phyloP scores from a whole-genome alignment of 2,329 filamentous ascomycete species.

The Colletotrichum tropicicola region DNA sequence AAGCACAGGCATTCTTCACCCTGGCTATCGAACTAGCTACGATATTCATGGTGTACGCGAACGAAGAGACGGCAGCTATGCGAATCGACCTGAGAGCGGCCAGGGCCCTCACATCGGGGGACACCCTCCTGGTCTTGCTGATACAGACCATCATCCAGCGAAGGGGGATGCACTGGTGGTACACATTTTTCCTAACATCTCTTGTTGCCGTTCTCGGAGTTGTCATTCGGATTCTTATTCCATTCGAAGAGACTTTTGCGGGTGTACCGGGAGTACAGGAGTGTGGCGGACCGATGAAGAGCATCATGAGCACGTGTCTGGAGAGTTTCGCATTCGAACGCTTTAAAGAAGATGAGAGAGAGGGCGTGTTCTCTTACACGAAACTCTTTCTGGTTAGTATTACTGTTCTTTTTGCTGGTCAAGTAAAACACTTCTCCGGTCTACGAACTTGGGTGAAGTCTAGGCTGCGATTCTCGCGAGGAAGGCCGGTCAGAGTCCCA shows the following conservation, averaged over 20 bases:
- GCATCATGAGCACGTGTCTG: too few relatives aligned
- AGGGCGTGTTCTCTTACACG: too few relatives aligned
- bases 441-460: neutral
- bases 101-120: conserved; percentile 25
- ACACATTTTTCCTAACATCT: conserved; percentile 30
- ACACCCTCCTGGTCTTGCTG: conserved; percentile 32
- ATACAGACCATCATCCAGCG: conserved; percentile 34
- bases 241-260: neutral
- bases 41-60: conserved; percentile 29
- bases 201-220: conserved; percentile 27
- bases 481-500: neutral
- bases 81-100: conserved; percentile 15
- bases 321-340: too few relatives aligned
- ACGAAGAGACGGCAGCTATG: neutral
- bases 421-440: too few relatives aligned
- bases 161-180: conserved; percentile 36
- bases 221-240: conserved; percentile 12
- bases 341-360: too few relatives aligned
- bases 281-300: too few relatives aligned
- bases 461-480: neutral
- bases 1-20: conserved; percentile 36
- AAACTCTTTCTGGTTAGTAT: too few relatives aligned
- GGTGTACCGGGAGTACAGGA: too few relatives aligned
- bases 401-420: too few relatives aligned
- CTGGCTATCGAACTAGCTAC: conserved; percentile 35